Base-by-base conservation (phyloP, 257 asterid genomes). In the Capsicum rhomboideum region DNA sequence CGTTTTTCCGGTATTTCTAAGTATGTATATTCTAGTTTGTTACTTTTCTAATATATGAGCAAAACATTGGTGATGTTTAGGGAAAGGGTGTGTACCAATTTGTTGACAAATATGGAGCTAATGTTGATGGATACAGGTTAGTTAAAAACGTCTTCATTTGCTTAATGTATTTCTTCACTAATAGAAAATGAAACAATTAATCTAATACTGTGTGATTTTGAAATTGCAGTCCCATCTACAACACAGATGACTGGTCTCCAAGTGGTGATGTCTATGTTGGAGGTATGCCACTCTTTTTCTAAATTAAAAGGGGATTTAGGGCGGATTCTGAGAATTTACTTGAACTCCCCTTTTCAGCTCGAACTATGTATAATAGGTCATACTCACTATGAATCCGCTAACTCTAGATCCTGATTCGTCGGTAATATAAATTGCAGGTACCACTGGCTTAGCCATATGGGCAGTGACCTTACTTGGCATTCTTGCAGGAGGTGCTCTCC, bases 81-180 rank as follows among this genome's bases (percentile, higher is more conserved):
- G 99, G 99, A 82, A 96, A 96, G 94, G 99, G 99, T 63, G 99
- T 96, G 16, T 96, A 96, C 95, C 99, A 96, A 86, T 96, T 6
- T 81, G 94, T 92, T 13, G 98, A 96, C 97, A 96, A 94, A 84
- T 96, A 94, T 28, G 99, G 98, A 84, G 99, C 99, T 79, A 96
- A 96, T 67, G 99, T 96, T 9, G 99, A 96, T 67, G 99, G 98
- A 91, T 96, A 96, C 97, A 94, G 98, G 98, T 95, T 23, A 34
- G 28, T 50, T 7, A 16, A 31, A 64, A 56, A 46, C 79, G 10
- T 44, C 21, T 61, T 31, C 3, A 34, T 34, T 61, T n/a, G 28
- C 4, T 6, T 4, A 31, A 31, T 67, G 53, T 20, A 16, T 81
- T 31, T 31, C 80, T 16, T 21, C 20, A 13, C 74, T 55, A 58